Conservation (phyloP, 306 rosid species). For the Corylus avellana region DNA sequence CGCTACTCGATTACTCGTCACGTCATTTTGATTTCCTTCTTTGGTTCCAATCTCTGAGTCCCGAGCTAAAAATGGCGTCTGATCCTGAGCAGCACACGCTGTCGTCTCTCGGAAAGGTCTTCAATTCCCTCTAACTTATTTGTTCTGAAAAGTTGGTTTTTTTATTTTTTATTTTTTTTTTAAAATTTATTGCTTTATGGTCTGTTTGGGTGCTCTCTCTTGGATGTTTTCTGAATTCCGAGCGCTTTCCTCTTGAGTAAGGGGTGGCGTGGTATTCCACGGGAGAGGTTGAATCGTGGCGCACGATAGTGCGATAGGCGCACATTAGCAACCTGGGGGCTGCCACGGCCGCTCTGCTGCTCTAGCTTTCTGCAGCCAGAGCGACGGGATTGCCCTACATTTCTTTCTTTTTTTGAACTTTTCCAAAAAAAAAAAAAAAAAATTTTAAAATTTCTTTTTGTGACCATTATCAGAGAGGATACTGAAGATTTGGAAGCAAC, state of each 20-base stretch:
- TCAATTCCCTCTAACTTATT: no score
- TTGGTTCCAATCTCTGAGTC: neutral
- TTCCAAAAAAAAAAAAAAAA: no score
- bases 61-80: slow-evolving; percentile 51
- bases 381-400: no score
- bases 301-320: no score
- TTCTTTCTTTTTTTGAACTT: neutral
- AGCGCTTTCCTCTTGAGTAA: no score
- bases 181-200: neutral
- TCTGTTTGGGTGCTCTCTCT: neutral
- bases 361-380: no score
- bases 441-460: neutral
- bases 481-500: neutral
- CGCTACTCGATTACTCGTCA: no score
- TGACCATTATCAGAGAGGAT: neutral
- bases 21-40: neutral
- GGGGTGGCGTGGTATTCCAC: no score
- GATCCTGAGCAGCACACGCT: slow-evolving; percentile 44
- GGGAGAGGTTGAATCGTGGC: no score
- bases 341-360: no score
- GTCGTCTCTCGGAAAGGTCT: slow-evolving; percentile 47
- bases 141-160: neutral
- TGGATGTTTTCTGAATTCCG: neutral
- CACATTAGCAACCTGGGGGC: no score
- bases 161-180: neutral